Evolutionary conservation across 345 rosid genomes (phyloP).

Genomic region (Euphorbia pulcherrima): DNA sequence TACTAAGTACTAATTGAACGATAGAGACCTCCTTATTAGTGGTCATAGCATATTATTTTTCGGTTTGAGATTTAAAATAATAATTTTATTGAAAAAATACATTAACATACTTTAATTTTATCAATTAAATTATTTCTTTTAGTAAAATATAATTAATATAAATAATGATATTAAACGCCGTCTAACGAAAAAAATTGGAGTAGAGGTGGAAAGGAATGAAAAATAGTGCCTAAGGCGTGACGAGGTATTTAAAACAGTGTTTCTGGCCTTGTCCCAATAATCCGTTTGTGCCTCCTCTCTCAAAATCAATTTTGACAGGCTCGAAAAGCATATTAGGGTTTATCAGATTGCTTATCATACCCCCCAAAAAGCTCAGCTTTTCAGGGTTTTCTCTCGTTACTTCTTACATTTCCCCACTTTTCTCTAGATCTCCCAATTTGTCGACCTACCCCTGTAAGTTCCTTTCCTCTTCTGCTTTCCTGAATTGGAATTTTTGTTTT

Average conservation of each 20-base stretch:
- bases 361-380: conserved; percentile 1
- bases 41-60: no score
- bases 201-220: no score
- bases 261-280: not conserved
- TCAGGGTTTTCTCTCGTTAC: conserved; percentile 10
- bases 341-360: conserved; percentile 22
- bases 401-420: conserved; percentile 7
- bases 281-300: not conserved
- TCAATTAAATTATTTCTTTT: not conserved
- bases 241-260: no score
- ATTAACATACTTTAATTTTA: not conserved
- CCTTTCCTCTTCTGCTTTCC: not conserved
- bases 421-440: conserved; percentile 27
- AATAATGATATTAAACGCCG: no score
- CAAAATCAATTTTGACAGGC: conserved; percentile 19
- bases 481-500: not conserved
- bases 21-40: no score
- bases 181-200: no score
- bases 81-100: no score
- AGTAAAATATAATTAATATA: no score
- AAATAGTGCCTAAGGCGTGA: no score
- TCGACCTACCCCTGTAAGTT: conserved; percentile 27
- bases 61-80: no score
- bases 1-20: no score
- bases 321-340: conserved; percentile 34